These are phyloP conservation scores for Herpetospermum pedunculosum DNA, from an alignment of 306 rosid genomes.

Conservation along the genomic window DNA sequence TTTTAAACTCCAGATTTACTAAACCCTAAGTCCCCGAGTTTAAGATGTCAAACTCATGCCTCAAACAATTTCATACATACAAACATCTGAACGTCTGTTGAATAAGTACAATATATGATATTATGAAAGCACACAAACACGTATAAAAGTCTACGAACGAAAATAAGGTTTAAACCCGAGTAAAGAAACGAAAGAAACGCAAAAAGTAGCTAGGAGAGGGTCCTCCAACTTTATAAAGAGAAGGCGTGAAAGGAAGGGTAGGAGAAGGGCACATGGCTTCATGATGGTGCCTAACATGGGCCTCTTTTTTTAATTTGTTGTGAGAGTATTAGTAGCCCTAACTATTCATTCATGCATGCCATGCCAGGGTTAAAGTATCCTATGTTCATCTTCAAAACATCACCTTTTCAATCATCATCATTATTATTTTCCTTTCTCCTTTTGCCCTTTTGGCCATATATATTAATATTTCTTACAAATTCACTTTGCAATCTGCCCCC, in stretches of 20 bases:
- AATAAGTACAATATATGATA: no score
- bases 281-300: not conserved
- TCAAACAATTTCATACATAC: not conserved
- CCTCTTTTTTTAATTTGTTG: no score
- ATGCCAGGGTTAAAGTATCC: constrained; percentile 3
- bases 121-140: no score
- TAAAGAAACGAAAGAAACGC: not conserved
- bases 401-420: not conserved
- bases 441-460: not conserved
- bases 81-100: no score
- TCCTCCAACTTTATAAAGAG: not conserved
- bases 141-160: not conserved
- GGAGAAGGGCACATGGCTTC: not conserved
- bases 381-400: not conserved
- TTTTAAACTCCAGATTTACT: not conserved
- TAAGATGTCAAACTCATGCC: not conserved
- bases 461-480: not conserved
- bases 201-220: not conserved
- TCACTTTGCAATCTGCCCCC: not conserved
- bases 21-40: not conserved
- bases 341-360: constrained; percentile 4
- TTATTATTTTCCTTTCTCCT: not conserved
- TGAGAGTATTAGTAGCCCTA: no score
- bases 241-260: not conserved
- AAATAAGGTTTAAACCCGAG: not conserved